Base-by-base conservation (phyloP, 202 grass and related monocot genomes). In the Panicum virgatum region DNA sequence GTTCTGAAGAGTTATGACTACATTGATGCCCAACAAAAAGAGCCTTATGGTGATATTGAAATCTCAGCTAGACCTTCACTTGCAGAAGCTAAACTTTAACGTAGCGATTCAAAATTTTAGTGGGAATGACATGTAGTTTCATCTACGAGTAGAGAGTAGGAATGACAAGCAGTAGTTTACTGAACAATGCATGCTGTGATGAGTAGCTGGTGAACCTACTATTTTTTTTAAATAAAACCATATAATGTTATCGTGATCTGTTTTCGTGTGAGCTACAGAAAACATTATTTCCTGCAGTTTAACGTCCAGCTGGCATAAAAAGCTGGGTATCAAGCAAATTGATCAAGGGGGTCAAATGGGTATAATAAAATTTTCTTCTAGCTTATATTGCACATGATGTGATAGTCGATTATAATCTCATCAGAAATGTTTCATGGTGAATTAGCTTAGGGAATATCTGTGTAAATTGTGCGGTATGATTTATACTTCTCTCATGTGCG, bases 1-100 rank as follows among this genome's bases (percentile, higher is more conserved):
- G 96, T 93, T 66, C 74, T 98, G 67, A 98, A 91, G 69, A 96
- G 74, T 45, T 87, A 70, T 62, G 74, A 86, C 39, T 88, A 88
- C 80, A 85, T 96, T 69, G 77, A 95, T 85, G 90, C 92, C 16
- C 57, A 85, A 80, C 96, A 98, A 90, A 85, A 85, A 75, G 85
- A 85, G 66, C 39, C 89, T 1, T 96, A 96, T 39, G 83, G 85
- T 68, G 92, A 96, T 78, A 91, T 98, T 88, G 62, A 86, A 43
- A 86, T 98, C 80, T 88, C 53, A 20, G 80, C 90, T 70, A 90
- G 67, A 85, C 80, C 90, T 19, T 86, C 68, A 47, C 87, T 96
- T 26, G 77, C 85, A 69, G 56, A 60, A 37, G 57, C 64, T 13
- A 88, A 97, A 80, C 43, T 89, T 63, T 91, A 80, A 94, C 61